phyloP scores from a whole-genome alignment of 2,329 filamentous ascomycete genomes.

The Dryadomyces quercivorus region DNA sequence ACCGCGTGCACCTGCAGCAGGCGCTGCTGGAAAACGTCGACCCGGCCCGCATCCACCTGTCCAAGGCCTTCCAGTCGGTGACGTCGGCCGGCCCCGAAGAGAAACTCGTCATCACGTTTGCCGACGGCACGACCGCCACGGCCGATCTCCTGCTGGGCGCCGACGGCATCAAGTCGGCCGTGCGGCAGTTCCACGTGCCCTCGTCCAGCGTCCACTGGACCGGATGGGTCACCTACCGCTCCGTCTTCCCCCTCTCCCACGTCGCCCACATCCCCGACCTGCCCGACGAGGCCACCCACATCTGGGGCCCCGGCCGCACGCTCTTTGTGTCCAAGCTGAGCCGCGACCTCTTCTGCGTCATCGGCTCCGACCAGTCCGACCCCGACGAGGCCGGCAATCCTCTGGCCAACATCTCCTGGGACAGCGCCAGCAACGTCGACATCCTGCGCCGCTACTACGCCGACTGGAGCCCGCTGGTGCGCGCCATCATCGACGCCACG shows the following conservation, averaged over 20 bases:
- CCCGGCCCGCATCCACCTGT: conserved; percentile 26
- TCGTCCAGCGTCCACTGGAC: conserved; percentile 26
- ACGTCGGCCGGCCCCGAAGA: conserved; percentile 15
- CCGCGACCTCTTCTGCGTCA: conserved; percentile 28
- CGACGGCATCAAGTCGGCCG: conserved; percentile 38
- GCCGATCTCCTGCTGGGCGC: conserved; percentile 39
- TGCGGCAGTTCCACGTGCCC: conserved; percentile 30
- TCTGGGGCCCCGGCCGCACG: conserved; percentile 26
- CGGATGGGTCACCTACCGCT: conserved; percentile 30
- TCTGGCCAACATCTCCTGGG: conserved; percentile 7
- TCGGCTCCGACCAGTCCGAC: conserved; percentile 22
- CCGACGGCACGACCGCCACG: conserved; percentile 29
- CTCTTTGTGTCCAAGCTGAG: conserved; percentile 31
- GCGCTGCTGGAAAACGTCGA: conserved; percentile 33
- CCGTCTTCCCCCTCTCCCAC: conserved; percentile 28
- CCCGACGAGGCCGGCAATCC: conserved; percentile 18
- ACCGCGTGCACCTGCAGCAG: conserved; percentile 35
- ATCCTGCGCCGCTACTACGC: conserved; percentile 24
- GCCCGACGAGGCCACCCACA: conserved; percentile 29
- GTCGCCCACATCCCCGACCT: conserved; percentile 26
- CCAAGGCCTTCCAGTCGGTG: conserved; percentile 27
- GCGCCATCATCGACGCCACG: conserved; percentile 25
- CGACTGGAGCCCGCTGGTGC: conserved; percentile 29
- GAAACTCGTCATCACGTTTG: conserved; percentile 28
- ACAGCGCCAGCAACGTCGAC: conserved; percentile 15